Conservation (phyloP, 768 basidiomycete genomes). For the Mycena amicta region DNA sequence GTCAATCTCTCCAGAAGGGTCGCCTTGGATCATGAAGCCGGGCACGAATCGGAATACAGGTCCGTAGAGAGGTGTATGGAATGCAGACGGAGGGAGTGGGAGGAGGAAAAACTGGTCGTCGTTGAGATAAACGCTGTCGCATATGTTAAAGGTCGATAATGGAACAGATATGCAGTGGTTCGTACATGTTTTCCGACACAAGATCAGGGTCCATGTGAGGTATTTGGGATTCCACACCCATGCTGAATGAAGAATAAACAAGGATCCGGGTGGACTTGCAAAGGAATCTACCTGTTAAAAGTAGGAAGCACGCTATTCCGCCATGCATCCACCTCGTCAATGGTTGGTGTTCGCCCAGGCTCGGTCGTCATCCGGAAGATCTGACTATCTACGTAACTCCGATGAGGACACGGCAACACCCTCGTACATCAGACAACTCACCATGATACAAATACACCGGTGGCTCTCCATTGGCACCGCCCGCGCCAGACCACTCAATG, state of each 20-base stretch:
- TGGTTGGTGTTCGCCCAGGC: constrained; percentile 9
- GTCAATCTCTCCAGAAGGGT: constrained; percentile 4
- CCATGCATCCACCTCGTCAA: constrained; percentile 19
- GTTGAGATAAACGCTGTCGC: constrained; percentile 20
- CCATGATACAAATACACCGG: constrained; percentile 35
- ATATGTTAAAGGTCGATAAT: too few species aligned
- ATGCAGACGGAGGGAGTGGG: constrained; percentile 20
- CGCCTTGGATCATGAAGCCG: constrained; percentile 12
- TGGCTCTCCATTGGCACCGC: constrained; percentile 32
- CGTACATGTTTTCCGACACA: constrained; percentile 23
- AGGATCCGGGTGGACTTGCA: background rate
- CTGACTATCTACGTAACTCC: constrained; percentile 16
- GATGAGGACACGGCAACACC: constrained; percentile 30
- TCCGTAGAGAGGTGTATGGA: constrained; percentile 20
- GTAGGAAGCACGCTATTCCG: constrained; percentile 17
- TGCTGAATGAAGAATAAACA: background rate
- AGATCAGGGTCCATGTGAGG: constrained; percentile 17
- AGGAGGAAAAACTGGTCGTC: constrained; percentile 24
- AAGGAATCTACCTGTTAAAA: constrained; percentile 16
- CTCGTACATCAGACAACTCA: constrained; percentile 28
- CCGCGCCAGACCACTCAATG: constrained; percentile 12
- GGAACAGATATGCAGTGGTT: background rate
- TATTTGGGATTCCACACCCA: constrained; percentile 20
- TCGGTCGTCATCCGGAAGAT: constrained; percentile 15
- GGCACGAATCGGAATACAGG: constrained; percentile 17